These are phyloP conservation scores for Nicotiana benthamiana DNA, from an alignment of 257 asterid species.

Conservation along the genomic window DNA sequence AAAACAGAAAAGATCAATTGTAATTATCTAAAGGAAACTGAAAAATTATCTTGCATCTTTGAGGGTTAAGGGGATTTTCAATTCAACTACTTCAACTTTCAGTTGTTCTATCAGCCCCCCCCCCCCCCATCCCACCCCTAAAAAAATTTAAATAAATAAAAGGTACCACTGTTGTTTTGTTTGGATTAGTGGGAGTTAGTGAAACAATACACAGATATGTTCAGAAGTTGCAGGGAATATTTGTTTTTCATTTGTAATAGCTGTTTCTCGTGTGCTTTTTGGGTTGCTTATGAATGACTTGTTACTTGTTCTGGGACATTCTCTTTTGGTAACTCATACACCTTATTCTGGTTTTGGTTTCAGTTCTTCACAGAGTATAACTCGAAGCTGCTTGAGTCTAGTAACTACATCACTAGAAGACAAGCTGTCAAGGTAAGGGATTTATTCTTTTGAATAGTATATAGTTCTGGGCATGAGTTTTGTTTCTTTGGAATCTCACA, in stretches of 20 bases:
- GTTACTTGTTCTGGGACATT: background rate
- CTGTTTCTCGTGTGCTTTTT: background rate
- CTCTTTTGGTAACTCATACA: background rate
- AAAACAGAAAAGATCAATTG: background rate
- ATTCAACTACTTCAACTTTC: background rate
- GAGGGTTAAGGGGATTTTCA: background rate
- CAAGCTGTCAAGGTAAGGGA: conserved; percentile 75
- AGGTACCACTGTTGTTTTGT: background rate
- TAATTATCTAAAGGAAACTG: background rate
- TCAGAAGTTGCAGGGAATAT: background rate
- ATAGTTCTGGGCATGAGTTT: background rate
- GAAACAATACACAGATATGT: background rate
- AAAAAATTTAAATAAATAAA: too few relatives aligned
- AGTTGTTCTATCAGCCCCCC: background rate
- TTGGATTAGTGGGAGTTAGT: background rate
- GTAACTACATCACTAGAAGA: conserved; percentile 80
- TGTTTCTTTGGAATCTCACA: background rate
- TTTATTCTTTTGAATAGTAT: background rate
- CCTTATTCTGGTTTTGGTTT: conserved; percentile 7
- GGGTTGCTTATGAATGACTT: background rate
- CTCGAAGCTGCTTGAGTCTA: conserved; percentile 75
- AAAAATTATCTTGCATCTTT: too few relatives aligned
- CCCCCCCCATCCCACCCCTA: background rate
- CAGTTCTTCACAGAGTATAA: conserved; percentile 85
- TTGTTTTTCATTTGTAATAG: background rate